These are phyloP conservation scores for Dendrobium officinale DNA, from an alignment of 106 monocot species.

Conservation along the genomic window DNA sequence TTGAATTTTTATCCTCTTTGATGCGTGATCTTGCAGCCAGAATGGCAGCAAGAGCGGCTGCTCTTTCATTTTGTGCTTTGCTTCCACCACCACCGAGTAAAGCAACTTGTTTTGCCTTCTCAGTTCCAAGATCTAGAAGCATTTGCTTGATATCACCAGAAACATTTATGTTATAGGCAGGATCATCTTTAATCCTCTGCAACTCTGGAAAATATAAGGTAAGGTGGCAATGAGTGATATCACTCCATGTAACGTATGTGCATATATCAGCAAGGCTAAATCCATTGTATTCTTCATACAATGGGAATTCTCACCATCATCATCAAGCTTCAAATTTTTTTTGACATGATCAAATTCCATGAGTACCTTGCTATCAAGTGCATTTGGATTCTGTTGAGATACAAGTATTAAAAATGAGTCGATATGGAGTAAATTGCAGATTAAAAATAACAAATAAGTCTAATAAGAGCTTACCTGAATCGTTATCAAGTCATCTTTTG, in stretches of 20 bases:
- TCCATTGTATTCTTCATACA: background rate
- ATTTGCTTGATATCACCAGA: conserved; percentile 98
- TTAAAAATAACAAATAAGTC: background rate
- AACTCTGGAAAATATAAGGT: conserved; percentile 33
- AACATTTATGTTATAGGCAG: conserved; percentile 90
- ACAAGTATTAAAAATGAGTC: background rate
- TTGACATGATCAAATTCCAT: conserved; percentile 96
- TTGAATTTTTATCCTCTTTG: conserved; percentile 57
- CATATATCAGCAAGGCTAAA: background rate
- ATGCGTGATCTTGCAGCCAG: conserved; percentile 55
- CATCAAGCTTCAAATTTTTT: conserved; percentile 76
- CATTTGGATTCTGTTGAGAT: conserved; percentile 78
- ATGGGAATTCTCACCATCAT: conserved; percentile 58
- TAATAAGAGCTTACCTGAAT: conserved; percentile 55
- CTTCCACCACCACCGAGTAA: conserved; percentile 88
- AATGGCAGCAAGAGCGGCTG: conserved; percentile 82
- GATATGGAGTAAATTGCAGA: background rate
- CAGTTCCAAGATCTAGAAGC: conserved; percentile 87
- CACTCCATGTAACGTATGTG: background rate
- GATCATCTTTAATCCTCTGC: conserved; percentile 80
- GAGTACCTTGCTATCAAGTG: conserved; percentile 76
- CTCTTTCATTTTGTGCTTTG: conserved; percentile 95
- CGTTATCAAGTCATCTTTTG: conserved; percentile 83
- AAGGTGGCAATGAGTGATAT: background rate
- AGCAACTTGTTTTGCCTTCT: conserved; percentile 67